Conservation (phyloP, 108 stramenopile genomes). For the Fragilaria crotonensis region DNA sequence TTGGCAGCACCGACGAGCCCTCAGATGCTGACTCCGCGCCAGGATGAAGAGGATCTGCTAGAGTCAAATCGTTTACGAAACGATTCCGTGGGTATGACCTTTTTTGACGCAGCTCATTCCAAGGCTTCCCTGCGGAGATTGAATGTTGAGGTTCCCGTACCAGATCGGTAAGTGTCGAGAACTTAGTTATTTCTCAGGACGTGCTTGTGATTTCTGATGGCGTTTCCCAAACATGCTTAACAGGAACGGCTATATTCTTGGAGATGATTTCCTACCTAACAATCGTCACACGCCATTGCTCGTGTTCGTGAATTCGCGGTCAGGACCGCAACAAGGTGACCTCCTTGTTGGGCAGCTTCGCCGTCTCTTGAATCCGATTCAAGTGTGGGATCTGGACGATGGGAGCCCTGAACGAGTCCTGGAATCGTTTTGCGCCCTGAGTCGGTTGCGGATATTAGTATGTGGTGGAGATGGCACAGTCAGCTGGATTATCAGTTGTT, state of each 20-base stretch:
- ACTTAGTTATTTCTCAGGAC: neutral
- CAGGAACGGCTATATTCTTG: slow-evolving; percentile 72
- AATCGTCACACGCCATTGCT: slow-evolving; percentile 59
- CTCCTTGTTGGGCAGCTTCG: slow-evolving; percentile 74
- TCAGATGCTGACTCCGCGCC: too few relatives aligned
- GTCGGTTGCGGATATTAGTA: slow-evolving; percentile 64
- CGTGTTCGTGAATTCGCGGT: slow-evolving; percentile 84
- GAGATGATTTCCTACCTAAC: slow-evolving; percentile 61
- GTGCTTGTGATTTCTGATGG: neutral
- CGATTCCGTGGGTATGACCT: slow-evolving; percentile 20
- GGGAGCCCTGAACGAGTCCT: slow-evolving; percentile 77
- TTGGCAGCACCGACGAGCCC: neutral
- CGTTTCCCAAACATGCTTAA: too few relatives aligned
- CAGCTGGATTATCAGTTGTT: slow-evolving; percentile 81
- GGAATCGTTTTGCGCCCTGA: slow-evolving; percentile 60
- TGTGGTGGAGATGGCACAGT: slow-evolving; percentile 94
- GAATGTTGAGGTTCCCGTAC: slow-evolving; percentile 56
- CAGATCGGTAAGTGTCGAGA: slow-evolving; percentile 25
- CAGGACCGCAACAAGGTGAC: slow-evolving; percentile 79
- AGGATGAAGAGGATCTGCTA: too few relatives aligned
- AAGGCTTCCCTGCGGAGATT: slow-evolving; percentile 45
- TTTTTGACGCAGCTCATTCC: slow-evolving; percentile 66
- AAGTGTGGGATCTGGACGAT: slow-evolving; percentile 84
- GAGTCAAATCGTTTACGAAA: too few relatives aligned
- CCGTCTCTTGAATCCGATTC: slow-evolving; percentile 77